Base-by-base conservation (phyloP, 306 rosid species). In the Medicago lupulina region DNA sequence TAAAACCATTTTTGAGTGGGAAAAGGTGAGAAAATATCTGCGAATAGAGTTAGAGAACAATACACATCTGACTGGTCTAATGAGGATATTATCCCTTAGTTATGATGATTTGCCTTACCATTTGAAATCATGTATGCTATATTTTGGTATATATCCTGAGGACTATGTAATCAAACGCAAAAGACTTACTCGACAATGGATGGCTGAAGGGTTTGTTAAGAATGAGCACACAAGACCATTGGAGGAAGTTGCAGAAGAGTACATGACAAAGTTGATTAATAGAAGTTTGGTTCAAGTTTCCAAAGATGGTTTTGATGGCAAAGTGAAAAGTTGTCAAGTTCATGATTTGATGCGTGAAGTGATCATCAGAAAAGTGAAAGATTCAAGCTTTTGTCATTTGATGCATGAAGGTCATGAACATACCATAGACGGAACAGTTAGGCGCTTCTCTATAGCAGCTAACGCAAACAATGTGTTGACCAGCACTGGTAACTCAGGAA, bases 101-200 rank as follows among this genome's bases (percentile, higher is more conserved):
- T 81, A 68, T 31, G 72, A 51, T 28, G 85, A 76, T 16, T 44
- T 81, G 21, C 70, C 85, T 41, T 6, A 74, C 65, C 23, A 44
- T 39, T 25, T 79, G 77, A 79, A 51, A 36, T 25, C 77, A 23
- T 71, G 77, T 7, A 62, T 79, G 47, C 10, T 76, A 36, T 74
- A 81, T 65, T 76, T 82, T 47, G 82, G 75, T 5, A 28, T 82
- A 2, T 82, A 76, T 65, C 85, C 85, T 1, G 75, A 66, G 64
- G 85, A 77, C 39, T 71, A 77, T 64, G 5, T 17, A 3, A 72
- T 76, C 39, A 51, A 34, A 0, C 31, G 70, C 4, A 17, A 21
- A 21, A 76, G 75, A 46, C 61, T 82, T 47, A 14, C 53, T 1
- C 14, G 53, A 1, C 53, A 47, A 47, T 47, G 53, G 53, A 47